Evolutionary conservation across 73 alveolate genomes (phyloP).

Genomic region (Paramecium sexaurelia): DNA sequence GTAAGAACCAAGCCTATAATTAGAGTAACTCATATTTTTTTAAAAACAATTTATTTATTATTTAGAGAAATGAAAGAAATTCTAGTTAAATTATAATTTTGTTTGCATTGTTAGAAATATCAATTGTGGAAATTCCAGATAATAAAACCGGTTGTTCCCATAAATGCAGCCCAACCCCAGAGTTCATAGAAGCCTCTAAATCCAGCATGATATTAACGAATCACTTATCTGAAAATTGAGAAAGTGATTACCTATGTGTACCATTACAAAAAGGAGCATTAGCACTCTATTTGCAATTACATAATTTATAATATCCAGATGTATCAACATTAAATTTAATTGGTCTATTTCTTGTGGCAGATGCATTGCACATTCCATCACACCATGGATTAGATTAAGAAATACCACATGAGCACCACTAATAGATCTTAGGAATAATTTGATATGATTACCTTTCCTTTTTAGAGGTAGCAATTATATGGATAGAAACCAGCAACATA

Average conservation of each 20-base stretch:
- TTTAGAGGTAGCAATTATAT: slow-evolving; percentile 75
- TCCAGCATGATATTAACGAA: slow-evolving; percentile 70
- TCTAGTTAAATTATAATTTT: not conserved
- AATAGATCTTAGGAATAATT: not conserved
- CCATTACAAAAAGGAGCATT: slow-evolving; percentile 95
- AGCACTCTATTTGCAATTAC: slow-evolving; percentile 90
- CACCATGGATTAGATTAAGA: slow-evolving; percentile 82
- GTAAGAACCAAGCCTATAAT: not conserved
- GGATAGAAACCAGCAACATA: slow-evolving; percentile 87
- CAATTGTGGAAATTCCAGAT: slow-evolving; percentile 60
- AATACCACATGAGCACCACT: slow-evolving; percentile 88
- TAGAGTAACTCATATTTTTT: not conserved
- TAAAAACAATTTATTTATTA: too few species aligned
- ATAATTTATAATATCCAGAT: slow-evolving; percentile 87
- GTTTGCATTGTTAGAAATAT: not conserved
- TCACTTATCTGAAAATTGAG: slow-evolving; percentile 37
- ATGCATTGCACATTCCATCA: slow-evolving; percentile 90
- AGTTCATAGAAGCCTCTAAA: slow-evolving; percentile 90
- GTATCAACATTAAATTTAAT: slow-evolving; percentile 82
- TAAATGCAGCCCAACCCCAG: slow-evolving; percentile 81
- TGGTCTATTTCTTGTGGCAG: slow-evolving; percentile 85
- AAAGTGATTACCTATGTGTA: slow-evolving; percentile 77
- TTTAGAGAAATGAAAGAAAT: not conserved
- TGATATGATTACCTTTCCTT: slow-evolving; percentile 75
- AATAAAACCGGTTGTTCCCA: slow-evolving; percentile 82